Base-by-base conservation (phyloP, 495 filamentous ascomycete genomes). In the Xylaria grammica region DNA sequence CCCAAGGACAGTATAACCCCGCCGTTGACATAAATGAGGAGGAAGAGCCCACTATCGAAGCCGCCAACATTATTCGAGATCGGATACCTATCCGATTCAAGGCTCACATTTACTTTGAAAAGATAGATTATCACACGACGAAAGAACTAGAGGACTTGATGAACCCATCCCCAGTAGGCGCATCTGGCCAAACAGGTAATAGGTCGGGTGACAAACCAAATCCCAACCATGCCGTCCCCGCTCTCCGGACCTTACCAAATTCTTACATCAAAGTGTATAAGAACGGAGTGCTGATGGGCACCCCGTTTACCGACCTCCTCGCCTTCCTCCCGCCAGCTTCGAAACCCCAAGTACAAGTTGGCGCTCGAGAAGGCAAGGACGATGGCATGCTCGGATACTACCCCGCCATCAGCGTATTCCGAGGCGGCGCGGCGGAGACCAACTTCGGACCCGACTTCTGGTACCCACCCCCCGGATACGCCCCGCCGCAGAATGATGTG, bases 321-420 rank as follows among this genome's bases (percentile, higher is more conserved):
- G 87, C 94, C 7, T 99, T 99, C 75, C 81, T 99, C 0, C 95
- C 96, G 0, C 94, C 94, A 0, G 94, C 94, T 1, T 94, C 90
- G 32, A 90, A 89, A 48, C 91, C 92, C 17, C 80, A 88, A n/a
- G 77, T 78, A 0, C 89, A 92, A 51, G 79, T 88, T 2, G 91
- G 91, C 10, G 91, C 91, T 13, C 84, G 96, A 22, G 90, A 93
- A 54, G 86, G 85, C 4, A 86, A 95, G 34, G 96, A 99, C 70
- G 96, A 99, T 69, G 94, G 94, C 26, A 90, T 91, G 81, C 82
- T 97, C 3, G 96, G 96, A 0, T 99, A 99, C 72, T 97, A 94
- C 73, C 96, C 96, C 0, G 93, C 94, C 22, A 87, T 98, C 19
- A 93, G 91, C 65, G 92, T 94, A 36, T 98, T 97, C 72, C 87